phyloP scores from a whole-genome alignment of 345 rosid genomes.

The Trapa bicornis region DNA sequence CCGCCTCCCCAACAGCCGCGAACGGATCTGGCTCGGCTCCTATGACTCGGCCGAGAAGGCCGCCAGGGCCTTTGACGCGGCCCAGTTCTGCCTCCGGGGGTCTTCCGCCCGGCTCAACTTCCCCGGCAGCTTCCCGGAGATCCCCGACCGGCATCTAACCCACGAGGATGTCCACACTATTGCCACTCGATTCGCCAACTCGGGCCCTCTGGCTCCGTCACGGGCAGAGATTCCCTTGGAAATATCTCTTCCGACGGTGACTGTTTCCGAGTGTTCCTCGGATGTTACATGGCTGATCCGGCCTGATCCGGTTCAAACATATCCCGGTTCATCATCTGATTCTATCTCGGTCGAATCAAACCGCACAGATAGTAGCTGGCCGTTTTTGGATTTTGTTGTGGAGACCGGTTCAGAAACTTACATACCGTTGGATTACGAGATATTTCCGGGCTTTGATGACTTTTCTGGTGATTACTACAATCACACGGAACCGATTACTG shows the following conservation, averaged over 20 bases:
- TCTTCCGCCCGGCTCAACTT: conserved; percentile 14
- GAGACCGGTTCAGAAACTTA: neutral
- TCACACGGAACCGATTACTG: neutral
- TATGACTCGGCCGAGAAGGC: conserved; percentile 17
- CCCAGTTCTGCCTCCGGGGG: conserved; percentile 16
- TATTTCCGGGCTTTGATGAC: conserved; percentile 11
- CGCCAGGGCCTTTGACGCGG: conserved; percentile 21
- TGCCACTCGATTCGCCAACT: conserved; percentile 14
- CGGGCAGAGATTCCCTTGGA: neutral
- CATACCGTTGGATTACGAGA: neutral
- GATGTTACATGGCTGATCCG: neutral
- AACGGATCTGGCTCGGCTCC: conserved; percentile 18
- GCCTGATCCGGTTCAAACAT: neutral
- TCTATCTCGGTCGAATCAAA: neutral
- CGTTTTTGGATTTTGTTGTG: conserved; percentile 6
- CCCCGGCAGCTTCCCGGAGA: conserved; percentile 12
- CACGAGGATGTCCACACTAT: conserved; percentile 9
- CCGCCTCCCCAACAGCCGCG: conserved; percentile 12
- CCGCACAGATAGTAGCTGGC: neutral
- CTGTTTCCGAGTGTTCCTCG: neutral
- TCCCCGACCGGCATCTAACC: conserved; percentile 7
- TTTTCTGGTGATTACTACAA: neutral
- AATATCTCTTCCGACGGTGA: neutral
- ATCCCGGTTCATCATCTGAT: neutral
- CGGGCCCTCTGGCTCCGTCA: neutral